These are phyloP conservation scores for Fusarium secorum DNA, from an alignment of 2,329 filamentous ascomycete genomes.

Conservation along the genomic window DNA sequence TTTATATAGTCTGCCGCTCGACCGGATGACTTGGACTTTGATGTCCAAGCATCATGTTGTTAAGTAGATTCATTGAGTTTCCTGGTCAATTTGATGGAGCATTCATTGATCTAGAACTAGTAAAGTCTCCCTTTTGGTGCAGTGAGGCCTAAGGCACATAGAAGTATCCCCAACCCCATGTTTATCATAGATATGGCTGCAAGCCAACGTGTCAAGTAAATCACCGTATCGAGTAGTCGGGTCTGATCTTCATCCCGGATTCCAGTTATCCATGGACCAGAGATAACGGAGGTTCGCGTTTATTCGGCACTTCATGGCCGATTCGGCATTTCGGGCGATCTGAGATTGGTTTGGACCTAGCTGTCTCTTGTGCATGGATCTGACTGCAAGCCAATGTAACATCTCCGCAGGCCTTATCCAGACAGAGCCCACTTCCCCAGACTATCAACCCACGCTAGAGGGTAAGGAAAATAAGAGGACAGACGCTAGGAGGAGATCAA, in stretches of 20 bases:
- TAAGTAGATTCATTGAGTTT: neutral
- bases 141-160: accelerated
- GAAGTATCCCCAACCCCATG: too few relatives aligned
- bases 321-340: neutral
- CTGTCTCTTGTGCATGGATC: neutral
- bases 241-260: neutral
- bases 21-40: neutral
- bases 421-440: slow-evolving; percentile 2
- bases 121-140: accelerated
- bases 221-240: too few relatives aligned
- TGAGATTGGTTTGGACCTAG: neutral
- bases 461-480: neutral
- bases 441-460: neutral
- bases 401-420: neutral
- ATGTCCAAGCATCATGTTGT: neutral
- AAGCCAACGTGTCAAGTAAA: neutral
- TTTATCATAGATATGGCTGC: neutral
- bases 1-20: neutral
- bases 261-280: neutral
- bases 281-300: neutral
- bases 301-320: neutral
- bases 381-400: neutral
- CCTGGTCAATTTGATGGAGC: neutral
- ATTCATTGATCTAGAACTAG: neutral
- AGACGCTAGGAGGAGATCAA: neutral